Evolutionary conservation across 768 basidiomycete species (phyloP), one percentile per base, ranked within the genome.

Genomic region (Agrocybe pediades): DNA sequence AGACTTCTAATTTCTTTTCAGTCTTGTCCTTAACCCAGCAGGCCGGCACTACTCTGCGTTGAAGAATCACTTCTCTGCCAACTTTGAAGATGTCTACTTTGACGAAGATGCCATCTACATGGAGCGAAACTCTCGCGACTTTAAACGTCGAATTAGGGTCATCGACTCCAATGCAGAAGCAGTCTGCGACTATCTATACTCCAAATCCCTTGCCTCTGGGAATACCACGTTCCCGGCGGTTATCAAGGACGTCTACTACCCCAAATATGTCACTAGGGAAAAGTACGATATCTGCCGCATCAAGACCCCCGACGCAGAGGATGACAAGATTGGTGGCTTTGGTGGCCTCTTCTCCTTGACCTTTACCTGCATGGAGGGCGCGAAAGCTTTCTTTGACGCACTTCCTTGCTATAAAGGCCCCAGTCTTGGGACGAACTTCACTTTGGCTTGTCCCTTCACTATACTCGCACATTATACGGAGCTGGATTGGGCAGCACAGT

Each of bases 111-210:
- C 92, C 39, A 84, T 98, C 51, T 96, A 86, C 77, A 90, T 99
- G 90, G 96, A 99, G 67, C 90, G 95, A 60, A 99, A 99, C 72
- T 98, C 96, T 16, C 91, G 96, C 46, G 87, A 97, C 72, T 98
- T 96, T 75, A 72, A 79, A 47, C 76, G 74, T 7, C 91, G 96
- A 50, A 80, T 94, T 59, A 76, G 76, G 51, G 67, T 75, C 49
- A 92, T 96, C 69, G 92, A 98, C 68, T 68, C 70, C 26, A 98
- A 96, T 68, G 77, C 95, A 3, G 86, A 92, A 65, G 82, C 81
- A 41, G 75, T 95, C 52, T 95, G 93, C 69, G 87, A 90, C 50
- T 84, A 88, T 66, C 76, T 99, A 24, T 80, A 76, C 33, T 76
- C 82, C 2, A 83, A 80, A 43, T 87, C 87, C 0, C 50, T 74